These are phyloP conservation scores for Bremia lactucae DNA, from an alignment of 352 stramenopile species.

Conservation along the genomic window DNA sequence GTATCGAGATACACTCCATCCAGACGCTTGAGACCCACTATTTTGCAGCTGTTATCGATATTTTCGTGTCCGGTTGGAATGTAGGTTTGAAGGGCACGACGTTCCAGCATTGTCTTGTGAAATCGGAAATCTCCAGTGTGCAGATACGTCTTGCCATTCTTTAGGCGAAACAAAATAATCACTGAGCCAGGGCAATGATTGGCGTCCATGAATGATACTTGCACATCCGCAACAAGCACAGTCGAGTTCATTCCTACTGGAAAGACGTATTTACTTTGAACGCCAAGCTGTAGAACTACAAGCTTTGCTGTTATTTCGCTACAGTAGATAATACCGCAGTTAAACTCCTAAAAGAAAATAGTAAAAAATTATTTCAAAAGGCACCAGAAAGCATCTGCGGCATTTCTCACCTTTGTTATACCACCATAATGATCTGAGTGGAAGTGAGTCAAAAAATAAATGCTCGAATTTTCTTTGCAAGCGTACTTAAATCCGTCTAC, in stretches of 20 bases:
- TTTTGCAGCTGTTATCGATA: conserved; percentile 19
- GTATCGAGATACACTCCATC: conserved; percentile 93
- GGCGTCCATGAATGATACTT: conserved; percentile 92
- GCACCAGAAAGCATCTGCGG: neutral
- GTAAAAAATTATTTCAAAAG: neutral
- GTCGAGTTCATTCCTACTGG: conserved; percentile 85
- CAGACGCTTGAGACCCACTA: conserved; percentile 25
- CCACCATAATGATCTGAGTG: conserved; percentile 95
- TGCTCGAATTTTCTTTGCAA: conserved; percentile 52
- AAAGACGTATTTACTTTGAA: conserved; percentile 88
- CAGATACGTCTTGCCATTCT: conserved; percentile 74
- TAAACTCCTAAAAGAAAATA: conserved; percentile 46
- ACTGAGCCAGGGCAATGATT: conserved; percentile 95
- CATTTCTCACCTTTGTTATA: conserved; percentile 48
- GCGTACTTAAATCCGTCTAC: conserved; percentile 84
- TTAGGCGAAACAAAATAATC: conserved; percentile 91
- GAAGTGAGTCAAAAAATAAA: conserved; percentile 97
- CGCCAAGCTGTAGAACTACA: conserved; percentile 86
- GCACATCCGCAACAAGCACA: conserved; percentile 71
- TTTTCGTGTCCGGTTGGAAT: conserved; percentile 17
- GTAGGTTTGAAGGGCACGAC: conserved; percentile 41
- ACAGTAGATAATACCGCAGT: conserved; percentile 93
- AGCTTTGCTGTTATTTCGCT: conserved; percentile 87
- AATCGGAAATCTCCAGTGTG: conserved; percentile 89
- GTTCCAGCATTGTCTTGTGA: conserved; percentile 58